phyloP scores from a whole-genome alignment of 805 yeast genomes.

The Dipodascus albidus region DNA sequence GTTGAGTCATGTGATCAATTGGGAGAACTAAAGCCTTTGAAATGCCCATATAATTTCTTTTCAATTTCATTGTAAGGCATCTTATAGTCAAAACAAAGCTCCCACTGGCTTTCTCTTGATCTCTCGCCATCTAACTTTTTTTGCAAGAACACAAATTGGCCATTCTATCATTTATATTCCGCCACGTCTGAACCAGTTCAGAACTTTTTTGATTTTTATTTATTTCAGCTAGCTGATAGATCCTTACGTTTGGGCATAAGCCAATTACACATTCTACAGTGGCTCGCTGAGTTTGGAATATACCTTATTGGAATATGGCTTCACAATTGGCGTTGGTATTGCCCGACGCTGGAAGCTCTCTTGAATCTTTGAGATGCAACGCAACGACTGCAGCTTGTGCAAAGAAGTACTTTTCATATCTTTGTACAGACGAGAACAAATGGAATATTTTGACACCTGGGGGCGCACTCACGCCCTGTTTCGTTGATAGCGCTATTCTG shows the following conservation, averaged over 20 bases:
- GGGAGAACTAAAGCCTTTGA: no score
- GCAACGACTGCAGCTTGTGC: not conserved
- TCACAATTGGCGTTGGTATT: not conserved
- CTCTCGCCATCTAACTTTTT: not conserved
- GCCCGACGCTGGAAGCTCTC: not conserved
- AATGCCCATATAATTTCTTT: not conserved
- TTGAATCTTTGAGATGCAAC: not conserved
- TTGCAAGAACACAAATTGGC: not conserved
- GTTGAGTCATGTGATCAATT: not conserved
- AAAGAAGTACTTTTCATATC: not conserved
- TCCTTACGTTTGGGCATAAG: not conserved
- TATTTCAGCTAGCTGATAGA: not conserved
- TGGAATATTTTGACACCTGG: slow-evolving; percentile 10
- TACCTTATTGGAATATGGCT: not conserved
- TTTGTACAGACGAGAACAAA: slow-evolving; percentile 7
- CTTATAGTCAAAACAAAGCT: not conserved
- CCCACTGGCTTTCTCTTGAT: not conserved
- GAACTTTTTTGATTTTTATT: no score
- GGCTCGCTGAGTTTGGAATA: no score
- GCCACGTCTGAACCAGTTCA: not conserved
- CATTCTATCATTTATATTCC: not conserved
- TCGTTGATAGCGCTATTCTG: slow-evolving; percentile 10
- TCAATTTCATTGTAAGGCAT: not conserved
- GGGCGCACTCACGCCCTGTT: slow-evolving; percentile 14
- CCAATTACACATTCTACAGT: no score